phyloP scores from a whole-genome alignment of 345 rosid genomes.

The Geranium rotundifolium region DNA sequence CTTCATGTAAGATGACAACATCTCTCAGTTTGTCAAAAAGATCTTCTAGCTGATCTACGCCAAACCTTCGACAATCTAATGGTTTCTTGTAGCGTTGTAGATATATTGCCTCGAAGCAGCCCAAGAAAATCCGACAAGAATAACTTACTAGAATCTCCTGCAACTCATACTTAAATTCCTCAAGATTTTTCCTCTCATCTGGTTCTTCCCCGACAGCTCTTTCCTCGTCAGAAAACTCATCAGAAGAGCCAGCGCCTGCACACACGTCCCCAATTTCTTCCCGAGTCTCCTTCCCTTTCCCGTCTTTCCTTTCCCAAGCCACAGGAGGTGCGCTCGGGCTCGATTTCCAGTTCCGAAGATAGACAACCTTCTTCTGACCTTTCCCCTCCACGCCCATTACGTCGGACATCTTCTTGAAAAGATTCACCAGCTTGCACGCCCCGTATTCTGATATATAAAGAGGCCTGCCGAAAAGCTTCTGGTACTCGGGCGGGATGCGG shows the following conservation, averaged over 20 bases:
- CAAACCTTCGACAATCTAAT: constrained; percentile 40
- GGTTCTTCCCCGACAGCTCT: constrained; percentile 31
- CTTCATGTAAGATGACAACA: constrained; percentile 56
- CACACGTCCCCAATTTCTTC: constrained; percentile 23
- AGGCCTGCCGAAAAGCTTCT: constrained; percentile 63
- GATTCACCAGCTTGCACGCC: constrained; percentile 59
- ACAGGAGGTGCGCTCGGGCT: constrained; percentile 38
- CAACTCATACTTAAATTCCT: constrained; percentile 68
- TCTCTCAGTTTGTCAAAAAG: constrained; percentile 56
- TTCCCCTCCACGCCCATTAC: constrained; percentile 58
- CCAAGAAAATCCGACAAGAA: constrained; percentile 53
- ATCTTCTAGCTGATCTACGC: constrained; percentile 65
- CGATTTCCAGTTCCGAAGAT: constrained; percentile 52
- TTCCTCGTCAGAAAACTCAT: constrained; percentile 65
- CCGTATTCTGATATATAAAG: constrained; percentile 77
- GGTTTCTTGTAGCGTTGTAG: constrained; percentile 71
- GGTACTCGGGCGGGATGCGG: constrained; percentile 69
- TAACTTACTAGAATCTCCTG: constrained; percentile 87
- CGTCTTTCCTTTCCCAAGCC: constrained; percentile 39
- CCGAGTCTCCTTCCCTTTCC: constrained; percentile 37
- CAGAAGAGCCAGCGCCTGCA: constrained; percentile 42
- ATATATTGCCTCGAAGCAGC: constrained; percentile 72
- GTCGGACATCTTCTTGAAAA: constrained; percentile 77
- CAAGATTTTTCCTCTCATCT: constrained; percentile 29
- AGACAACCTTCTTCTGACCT: constrained; percentile 59